phyloP scores from a whole-genome alignment of 352 stramenopile species.

The Globisporangium emineosum region DNA sequence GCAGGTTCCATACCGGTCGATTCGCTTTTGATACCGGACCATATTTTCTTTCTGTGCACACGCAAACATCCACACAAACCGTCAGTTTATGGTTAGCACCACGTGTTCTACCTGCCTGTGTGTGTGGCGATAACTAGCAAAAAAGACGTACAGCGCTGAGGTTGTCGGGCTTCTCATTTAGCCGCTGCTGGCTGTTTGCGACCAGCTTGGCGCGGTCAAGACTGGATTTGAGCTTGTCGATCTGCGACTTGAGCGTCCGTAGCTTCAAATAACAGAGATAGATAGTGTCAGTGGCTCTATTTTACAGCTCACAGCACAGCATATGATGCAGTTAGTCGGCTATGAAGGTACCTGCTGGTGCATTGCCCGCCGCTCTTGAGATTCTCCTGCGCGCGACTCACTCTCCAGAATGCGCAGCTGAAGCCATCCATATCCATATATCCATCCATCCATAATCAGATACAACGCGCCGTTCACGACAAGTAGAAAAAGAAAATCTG shows the following conservation, averaged over 20 bases:
- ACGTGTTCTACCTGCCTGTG: background rate
- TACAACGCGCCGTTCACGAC: background rate
- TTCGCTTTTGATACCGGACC: conserved; percentile 66
- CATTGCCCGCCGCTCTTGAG: conserved; percentile 79
- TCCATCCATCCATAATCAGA: background rate
- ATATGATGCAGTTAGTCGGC: background rate
- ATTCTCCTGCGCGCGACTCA: conserved; percentile 72
- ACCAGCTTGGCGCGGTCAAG: conserved; percentile 77
- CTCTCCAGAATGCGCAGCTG: conserved; percentile 79
- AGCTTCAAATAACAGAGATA: conserved; percentile 25
- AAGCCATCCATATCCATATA: background rate
- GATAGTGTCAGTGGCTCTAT: background rate
- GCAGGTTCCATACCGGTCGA: conserved; percentile 36
- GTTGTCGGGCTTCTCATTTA: conserved; percentile 35
- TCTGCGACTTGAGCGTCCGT: conserved; percentile 77
- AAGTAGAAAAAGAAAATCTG: background rate
- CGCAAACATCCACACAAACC: background rate
- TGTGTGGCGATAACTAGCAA: too few species aligned
- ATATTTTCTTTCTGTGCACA: conserved; percentile 63
- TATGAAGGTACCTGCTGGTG: conserved; percentile 51
- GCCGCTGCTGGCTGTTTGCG: conserved; percentile 63
- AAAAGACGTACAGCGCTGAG: conserved; percentile 28
- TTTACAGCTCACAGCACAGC: too few species aligned
- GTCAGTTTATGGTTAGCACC: too few species aligned
- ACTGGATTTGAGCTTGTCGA: conserved; percentile 86